A percentile compares a stretch with the other conserved stretches of the same genome.
Conservation (phyloP, 768 basidiomycete species). For the Tephrocybe sp. region DNA sequence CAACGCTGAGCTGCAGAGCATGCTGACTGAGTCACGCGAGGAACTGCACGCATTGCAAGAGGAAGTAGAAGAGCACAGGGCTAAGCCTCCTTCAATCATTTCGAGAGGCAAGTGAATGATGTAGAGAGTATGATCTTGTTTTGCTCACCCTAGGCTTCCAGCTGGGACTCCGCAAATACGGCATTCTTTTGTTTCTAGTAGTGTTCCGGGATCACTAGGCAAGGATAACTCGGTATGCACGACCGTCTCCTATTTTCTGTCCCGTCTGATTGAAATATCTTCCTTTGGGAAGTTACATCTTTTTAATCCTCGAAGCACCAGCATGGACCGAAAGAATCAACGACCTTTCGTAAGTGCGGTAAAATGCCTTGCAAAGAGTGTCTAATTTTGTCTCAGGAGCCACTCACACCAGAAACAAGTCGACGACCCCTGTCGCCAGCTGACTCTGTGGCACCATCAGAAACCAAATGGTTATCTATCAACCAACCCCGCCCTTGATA, state of each 20-base stretch:
- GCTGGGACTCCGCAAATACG: constrained; percentile 40
- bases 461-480: constrained; percentile 27
- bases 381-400: constrained; percentile 27
- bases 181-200: constrained; percentile 39
- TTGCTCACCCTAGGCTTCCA: constrained; percentile 12
- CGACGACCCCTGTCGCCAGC: constrained; percentile 42
- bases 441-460: constrained; percentile 34
- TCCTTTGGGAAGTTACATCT: constrained; percentile 15
- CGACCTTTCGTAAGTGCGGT: constrained; percentile 21
- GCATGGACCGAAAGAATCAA: constrained; percentile 23
- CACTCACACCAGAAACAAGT: constrained; percentile 43
- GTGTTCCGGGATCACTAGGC: constrained; percentile 39
- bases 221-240: constrained; percentile 32
- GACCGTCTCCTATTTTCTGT: constrained; percentile 2
- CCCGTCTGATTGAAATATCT: constrained; percentile 1
- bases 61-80: constrained; percentile 73
- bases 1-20: constrained; percentile 72
- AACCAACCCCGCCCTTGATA: constrained; percentile 26
- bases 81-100: constrained; percentile 40
- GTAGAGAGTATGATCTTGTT: background rate
- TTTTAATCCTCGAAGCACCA: constrained; percentile 22
- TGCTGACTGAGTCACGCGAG: constrained; percentile 75
- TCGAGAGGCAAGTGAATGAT: constrained; percentile 34
- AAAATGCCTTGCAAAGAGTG: background rate
- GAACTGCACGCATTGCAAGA: constrained; percentile 66